Conservation (phyloP, 805 yeast species). For the Lipomyces mesembrius region DNA sequence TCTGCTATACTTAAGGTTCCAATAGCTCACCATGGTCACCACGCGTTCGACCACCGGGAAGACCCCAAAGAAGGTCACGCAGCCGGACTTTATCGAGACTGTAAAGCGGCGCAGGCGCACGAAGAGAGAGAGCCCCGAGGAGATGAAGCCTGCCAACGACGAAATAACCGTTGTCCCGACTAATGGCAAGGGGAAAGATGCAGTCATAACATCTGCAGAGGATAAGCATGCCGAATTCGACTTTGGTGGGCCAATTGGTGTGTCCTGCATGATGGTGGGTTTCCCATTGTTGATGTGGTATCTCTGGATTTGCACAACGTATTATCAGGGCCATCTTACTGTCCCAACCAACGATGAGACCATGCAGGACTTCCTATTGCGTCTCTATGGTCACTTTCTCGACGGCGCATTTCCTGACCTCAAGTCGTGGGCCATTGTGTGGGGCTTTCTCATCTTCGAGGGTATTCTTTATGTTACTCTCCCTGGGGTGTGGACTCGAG, state of each 20-base stretch:
- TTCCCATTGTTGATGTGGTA: constrained; percentile 95
- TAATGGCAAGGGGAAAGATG: neutral
- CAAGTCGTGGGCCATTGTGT: constrained; percentile 71
- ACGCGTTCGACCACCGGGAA: constrained; percentile 33
- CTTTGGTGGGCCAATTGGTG: constrained; percentile 93
- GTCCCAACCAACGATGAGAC: constrained; percentile 63
- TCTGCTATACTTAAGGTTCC: neutral
- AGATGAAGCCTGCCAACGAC: neutral
- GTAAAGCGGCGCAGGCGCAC: constrained; percentile 10
- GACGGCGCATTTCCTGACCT: constrained; percentile 50
- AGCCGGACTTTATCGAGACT: constrained; percentile 29
- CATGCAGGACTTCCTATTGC: constrained; percentile 51
- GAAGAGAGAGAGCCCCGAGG: neutral
- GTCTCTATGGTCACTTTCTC: constrained; percentile 27
- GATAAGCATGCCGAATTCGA: constrained; percentile 58
- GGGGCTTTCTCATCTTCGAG: constrained; percentile 71
- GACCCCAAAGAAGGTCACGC: constrained; percentile 25
- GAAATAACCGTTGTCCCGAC: neutral
- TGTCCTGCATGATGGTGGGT: constrained; percentile 85
- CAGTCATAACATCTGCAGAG: neutral
- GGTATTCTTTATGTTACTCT: constrained; percentile 74
- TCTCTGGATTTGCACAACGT: constrained; percentile 90
- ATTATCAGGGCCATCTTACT: constrained; percentile 75
- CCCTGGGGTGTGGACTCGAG: constrained; percentile 95
- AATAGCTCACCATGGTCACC: constrained; percentile 20